Evolutionary conservation across 1,139 yeast species (phyloP).

Genomic region (Candida frijolesensis): DNA sequence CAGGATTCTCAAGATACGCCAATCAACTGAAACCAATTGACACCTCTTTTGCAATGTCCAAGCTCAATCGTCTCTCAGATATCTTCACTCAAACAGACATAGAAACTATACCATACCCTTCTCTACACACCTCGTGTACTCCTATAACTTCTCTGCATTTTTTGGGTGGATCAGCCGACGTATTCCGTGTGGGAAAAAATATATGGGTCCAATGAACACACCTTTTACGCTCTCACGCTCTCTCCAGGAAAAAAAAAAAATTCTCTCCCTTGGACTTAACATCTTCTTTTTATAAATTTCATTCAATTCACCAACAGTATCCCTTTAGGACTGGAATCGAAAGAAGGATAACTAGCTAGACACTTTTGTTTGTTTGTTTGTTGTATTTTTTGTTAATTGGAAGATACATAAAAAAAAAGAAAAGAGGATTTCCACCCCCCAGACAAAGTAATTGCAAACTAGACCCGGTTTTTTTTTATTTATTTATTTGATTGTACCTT

Average conservation of each 20-base stretch:
- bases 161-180: conserved; percentile 1
- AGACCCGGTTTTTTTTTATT: not conserved
- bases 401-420: not conserved
- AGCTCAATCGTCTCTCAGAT: not conserved
- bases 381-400: not conserved
- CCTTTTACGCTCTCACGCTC: not conserved
- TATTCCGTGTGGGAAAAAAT: not conserved
- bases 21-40: conserved; percentile 2
- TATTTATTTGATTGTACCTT: conserved; percentile 2
- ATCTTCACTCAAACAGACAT: not conserved
- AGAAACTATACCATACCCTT: not conserved
- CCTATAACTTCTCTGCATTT: not conserved
- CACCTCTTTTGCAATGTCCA: not conserved
- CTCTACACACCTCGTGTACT: not conserved
- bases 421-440: not conserved
- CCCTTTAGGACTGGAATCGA: conserved; percentile 6
- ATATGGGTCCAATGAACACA: not conserved
- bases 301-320: conserved; percentile 4
- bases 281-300: not conserved
- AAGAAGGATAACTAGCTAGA: conserved; percentile 4
- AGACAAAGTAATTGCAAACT: conserved; percentile 1
- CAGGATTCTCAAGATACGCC: not conserved
- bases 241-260: conserved; percentile 7
- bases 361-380: not conserved
- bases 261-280: conserved; percentile 1